Evolutionary conservation across 805 yeast species (phyloP).

Genomic region (Wickerhamomyces hampshirensis): DNA sequence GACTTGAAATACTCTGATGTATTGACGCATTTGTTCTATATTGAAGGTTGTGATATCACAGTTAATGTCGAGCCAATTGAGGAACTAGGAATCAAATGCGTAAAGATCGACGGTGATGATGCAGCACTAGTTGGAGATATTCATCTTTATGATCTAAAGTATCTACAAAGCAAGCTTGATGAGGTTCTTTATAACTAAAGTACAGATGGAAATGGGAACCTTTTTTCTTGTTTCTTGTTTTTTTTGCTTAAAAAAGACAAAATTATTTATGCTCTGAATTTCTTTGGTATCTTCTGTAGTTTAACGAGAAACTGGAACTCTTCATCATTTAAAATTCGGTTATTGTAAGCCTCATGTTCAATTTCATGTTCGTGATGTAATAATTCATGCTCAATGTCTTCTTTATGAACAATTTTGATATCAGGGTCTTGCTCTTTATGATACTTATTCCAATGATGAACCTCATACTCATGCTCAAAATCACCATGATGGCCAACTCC

Average conservation of each 20-base stretch:
- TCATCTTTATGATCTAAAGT: slow-evolving; percentile 36
- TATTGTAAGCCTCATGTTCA: slow-evolving; percentile 61
- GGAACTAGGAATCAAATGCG: slow-evolving; percentile 42
- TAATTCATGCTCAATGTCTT: slow-evolving; percentile 64
- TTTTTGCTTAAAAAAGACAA: neutral
- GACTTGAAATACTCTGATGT: slow-evolving; percentile 37
- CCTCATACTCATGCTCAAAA: slow-evolving; percentile 89
- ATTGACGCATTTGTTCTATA: slow-evolving; percentile 60
- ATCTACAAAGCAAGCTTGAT: slow-evolving; percentile 30
- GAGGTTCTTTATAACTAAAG: neutral
- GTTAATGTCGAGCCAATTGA: slow-evolving; percentile 42
- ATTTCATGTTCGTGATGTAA: slow-evolving; percentile 52
- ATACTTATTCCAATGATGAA: slow-evolving; percentile 88
- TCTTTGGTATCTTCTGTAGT: slow-evolving; percentile 33
- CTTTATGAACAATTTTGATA: slow-evolving; percentile 73
- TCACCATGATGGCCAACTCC: slow-evolving; percentile 95
- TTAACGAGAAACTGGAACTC: slow-evolving; percentile 36
- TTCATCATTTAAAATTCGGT: slow-evolving; percentile 30
- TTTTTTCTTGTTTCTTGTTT: neutral
- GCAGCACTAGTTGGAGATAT: slow-evolving; percentile 19
- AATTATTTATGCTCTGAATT: slow-evolving; percentile 20
- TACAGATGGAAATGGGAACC: too few species aligned
- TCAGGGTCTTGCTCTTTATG: slow-evolving; percentile 80
- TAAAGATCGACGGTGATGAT: slow-evolving; percentile 30
- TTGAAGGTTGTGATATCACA: slow-evolving; percentile 43